Evolutionary conservation across 768 basidiomycete species (phyloP).

Genomic region (Panaeolus cyanescens): DNA sequence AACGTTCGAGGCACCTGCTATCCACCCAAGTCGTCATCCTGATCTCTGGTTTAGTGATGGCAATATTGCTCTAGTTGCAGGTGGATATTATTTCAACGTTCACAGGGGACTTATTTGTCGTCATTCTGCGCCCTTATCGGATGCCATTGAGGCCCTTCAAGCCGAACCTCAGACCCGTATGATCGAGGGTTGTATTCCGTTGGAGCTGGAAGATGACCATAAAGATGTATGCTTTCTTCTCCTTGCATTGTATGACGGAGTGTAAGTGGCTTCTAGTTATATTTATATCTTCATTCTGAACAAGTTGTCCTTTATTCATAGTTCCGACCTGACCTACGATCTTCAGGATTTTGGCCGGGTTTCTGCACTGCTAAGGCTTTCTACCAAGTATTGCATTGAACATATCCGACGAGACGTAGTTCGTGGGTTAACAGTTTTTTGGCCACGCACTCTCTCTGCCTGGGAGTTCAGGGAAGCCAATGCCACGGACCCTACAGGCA

Average conservation of each 20-base stretch:
- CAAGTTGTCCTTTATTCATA: slow-evolving; percentile 4
- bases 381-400: slow-evolving; percentile 64
- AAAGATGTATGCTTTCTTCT: slow-evolving; percentile 62
- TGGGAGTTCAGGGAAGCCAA: slow-evolving; percentile 74
- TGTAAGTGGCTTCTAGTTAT: slow-evolving; percentile 43
- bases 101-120: slow-evolving; percentile 66
- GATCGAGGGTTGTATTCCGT: slow-evolving; percentile 61
- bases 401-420: slow-evolving; percentile 60
- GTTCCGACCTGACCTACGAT: slow-evolving; percentile 50
- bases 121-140: slow-evolving; percentile 56
- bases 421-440: slow-evolving; percentile 48
- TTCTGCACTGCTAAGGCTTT: slow-evolving; percentile 59
- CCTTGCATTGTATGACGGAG: slow-evolving; percentile 68
- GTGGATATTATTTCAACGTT: slow-evolving; percentile 62
- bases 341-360: slow-evolving; percentile 51
- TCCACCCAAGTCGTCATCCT: slow-evolving; percentile 37
- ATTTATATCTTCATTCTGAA: neutral
- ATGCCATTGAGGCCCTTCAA: slow-evolving; percentile 38
- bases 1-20: slow-evolving; percentile 10
- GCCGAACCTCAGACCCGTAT: slow-evolving; percentile 14
- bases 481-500: slow-evolving; percentile 47
- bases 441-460: slow-evolving; percentile 61
- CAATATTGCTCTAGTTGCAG: slow-evolving; percentile 60
- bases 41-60: slow-evolving; percentile 70
- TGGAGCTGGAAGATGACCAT: slow-evolving; percentile 56